Evolutionary conservation across 345 rosid genomes (phyloP), one percentile per base, ranked within the genome.

Genomic region (Erodium maritimum): DNA sequence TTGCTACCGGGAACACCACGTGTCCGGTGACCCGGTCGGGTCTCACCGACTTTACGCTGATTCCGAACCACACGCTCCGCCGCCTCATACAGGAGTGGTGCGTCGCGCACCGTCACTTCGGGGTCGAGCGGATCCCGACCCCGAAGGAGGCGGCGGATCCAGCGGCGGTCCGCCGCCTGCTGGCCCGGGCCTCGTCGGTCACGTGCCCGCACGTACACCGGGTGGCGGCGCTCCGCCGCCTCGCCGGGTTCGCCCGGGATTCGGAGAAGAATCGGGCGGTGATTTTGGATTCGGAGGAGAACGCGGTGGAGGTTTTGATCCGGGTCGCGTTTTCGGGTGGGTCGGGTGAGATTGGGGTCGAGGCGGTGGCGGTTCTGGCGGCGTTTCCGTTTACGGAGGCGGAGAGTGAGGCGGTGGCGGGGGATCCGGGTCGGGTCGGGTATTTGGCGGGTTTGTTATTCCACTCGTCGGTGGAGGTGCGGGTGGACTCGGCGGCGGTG

Each of bases 71-170:
- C 78, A 93, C 95, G 54, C 99, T 93, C 62, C 95, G 99, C 58
- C 91, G 99, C 17, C 80, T 93, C 6, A 93, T 93, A 66, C 99
- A 93, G 65, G 95, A 83, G 24, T 93, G 99, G 99, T 93, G 96
- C 71, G 99, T 93, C 24, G 91, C 90, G 0, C 82, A 93, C 71
- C 84, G 89, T 14, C 73, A 84, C 42, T 79, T 77, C 45, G 97
- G 99, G 42, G 67, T 93, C 20, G 79, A 83, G 64, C 84, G 99
- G 1, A 93, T 93, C 20, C 99, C 99, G 1, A 93, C 99, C 0
- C 99, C 97, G 0, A 93, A 93, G 59, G 97, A 93, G 61, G 97
- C 99, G 5, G 97, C 97, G 13, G 97, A 93, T 21, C 97, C 97
- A 0, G 61, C 71, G 10, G 21, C 81, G 22, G 87, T 89, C 25